Conservation (phyloP, 2,329 filamentous ascomycete species). For the Fusarium globosum region DNA sequence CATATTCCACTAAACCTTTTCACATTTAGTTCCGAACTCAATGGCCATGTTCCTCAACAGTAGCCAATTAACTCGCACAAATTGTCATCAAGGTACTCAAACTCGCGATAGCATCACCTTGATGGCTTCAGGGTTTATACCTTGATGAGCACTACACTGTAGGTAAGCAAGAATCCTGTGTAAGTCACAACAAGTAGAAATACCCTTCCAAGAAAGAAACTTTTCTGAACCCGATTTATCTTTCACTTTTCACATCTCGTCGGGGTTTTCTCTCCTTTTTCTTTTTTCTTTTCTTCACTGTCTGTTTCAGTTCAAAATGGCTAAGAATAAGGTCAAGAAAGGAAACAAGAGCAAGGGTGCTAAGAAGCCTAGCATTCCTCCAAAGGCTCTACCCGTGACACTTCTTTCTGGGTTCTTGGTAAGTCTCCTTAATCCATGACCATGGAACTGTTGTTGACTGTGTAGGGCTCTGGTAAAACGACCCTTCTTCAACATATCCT, state of each 20-base stretch:
- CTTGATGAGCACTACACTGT: constrained; percentile 33
- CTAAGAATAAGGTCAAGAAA: constrained; percentile 26
- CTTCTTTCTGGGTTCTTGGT: constrained; percentile 52
- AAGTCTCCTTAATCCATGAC: fast-evolving
- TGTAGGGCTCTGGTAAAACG: constrained; percentile 75
- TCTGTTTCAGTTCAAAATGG: constrained; percentile 24
- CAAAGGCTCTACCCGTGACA: constrained; percentile 49
- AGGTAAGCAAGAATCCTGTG: neutral
- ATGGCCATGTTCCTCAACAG: neutral
- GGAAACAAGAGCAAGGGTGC: constrained; percentile 19
- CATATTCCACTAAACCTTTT: neutral
- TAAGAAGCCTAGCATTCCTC: constrained; percentile 26
- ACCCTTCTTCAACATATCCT: constrained; percentile 77
- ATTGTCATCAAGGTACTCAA: constrained; percentile 31
- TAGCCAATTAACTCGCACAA: constrained; percentile 15
- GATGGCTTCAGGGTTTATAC: constrained; percentile 30
- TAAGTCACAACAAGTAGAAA: constrained; percentile 16
- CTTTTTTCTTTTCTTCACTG: fast-evolving
- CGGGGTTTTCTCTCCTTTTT: neutral
- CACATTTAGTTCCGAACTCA: neutral
- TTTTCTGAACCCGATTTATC: too few relatives aligned
- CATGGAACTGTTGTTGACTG: neutral
- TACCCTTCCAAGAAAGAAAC: neutral
- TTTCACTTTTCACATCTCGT: too few relatives aligned
- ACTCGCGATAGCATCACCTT: constrained; percentile 24